Percentiles rank a stretch among this genome's conserved stretches.
These are phyloP conservation scores for Macaranga tanarius DNA, from an alignment of 441 rosid genomes.

Conservation along the genomic window DNA sequence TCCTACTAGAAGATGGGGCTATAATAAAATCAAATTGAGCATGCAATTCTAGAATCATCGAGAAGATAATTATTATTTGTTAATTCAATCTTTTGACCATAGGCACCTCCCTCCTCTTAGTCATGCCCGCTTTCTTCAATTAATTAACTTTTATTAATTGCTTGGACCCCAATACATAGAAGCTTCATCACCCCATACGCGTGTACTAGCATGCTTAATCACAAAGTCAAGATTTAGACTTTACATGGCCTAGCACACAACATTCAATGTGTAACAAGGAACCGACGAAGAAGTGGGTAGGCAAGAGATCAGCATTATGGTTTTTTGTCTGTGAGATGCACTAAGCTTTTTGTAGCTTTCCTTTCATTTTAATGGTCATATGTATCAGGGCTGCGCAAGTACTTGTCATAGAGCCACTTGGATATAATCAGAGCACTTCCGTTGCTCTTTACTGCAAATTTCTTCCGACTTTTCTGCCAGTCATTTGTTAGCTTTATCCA, in stretches of 20 bases:
- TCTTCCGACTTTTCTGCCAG: constrained; percentile 52
- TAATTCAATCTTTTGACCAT: not conserved
- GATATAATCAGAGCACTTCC: constrained; percentile 49
- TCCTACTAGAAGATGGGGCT: too few relatives aligned
- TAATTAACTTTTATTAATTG: not conserved
- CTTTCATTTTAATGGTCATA: constrained; percentile 28
- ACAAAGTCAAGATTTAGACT: not conserved
- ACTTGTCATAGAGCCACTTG: constrained; percentile 46
- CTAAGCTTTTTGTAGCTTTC: not conserved
- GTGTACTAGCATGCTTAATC: too few relatives aligned
- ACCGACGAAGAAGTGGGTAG: not conserved
- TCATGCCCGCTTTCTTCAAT: not conserved
- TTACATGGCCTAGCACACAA: too few relatives aligned
- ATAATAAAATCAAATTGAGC: not conserved
- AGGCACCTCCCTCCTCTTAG: not conserved
- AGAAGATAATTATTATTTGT: not conserved
- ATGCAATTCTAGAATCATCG: constrained; percentile 10
- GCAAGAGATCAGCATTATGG: too few relatives aligned
- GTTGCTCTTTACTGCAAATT: constrained; percentile 35
- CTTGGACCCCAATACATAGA: not conserved
- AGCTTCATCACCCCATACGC: not conserved
- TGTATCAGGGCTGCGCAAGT: constrained; percentile 32
- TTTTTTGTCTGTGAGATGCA: too few relatives aligned
- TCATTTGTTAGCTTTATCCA: constrained; percentile 69
- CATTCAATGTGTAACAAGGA: not conserved